A percentile compares a stretch with the other conserved stretches of the same genome.
These are phyloP conservation scores for Macrophomina pseudophaseolina DNA, from an alignment of 2,329 filamentous ascomycete species.

Conservation along the genomic window DNA sequence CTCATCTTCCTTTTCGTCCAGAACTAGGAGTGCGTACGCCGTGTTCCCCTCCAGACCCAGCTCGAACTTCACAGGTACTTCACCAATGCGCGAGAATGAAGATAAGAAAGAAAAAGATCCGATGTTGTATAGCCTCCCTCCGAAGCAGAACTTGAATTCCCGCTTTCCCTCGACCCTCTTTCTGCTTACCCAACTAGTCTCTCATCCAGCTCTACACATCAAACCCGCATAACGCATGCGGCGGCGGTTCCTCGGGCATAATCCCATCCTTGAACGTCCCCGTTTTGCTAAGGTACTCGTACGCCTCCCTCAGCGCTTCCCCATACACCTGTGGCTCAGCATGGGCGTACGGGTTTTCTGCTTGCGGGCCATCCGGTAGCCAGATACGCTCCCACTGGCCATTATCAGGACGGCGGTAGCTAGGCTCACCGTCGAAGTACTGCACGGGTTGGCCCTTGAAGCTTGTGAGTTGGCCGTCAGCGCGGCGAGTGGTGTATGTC, in stretches of 20 bases:
- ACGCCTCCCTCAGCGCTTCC: slow-evolving; percentile 64
- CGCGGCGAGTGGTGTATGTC: slow-evolving; percentile 50
- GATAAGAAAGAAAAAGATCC: no score
- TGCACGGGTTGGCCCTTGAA: slow-evolving; percentile 67
- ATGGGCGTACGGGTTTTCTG: slow-evolving; percentile 62
- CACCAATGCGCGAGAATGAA: no score
- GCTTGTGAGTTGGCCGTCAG: slow-evolving; percentile 54
- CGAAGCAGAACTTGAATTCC: neutral
- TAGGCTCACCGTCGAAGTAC: slow-evolving; percentile 54
- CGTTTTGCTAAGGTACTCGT: slow-evolving; percentile 66
- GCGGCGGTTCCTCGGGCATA: slow-evolving; percentile 79
- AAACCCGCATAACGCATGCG: slow-evolving; percentile 65
- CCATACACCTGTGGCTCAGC: slow-evolving; percentile 62
- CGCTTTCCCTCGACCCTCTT: neutral
- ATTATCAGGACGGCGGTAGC: slow-evolving; percentile 9
- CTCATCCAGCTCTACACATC: slow-evolving; percentile 10
- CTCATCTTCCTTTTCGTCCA: no score
- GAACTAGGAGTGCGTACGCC: no score
- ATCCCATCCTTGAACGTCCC: slow-evolving; percentile 72
- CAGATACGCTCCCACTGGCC: slow-evolving; percentile 65
- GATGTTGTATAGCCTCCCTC: no score
- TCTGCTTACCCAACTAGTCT: neutral
- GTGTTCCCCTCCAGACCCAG: no score
- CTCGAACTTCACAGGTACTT: no score
- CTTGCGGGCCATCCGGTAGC: slow-evolving; percentile 73